Evolutionary conservation across 2,329 filamentous ascomycete species (phyloP).

Genomic region (Nemania sp.): DNA sequence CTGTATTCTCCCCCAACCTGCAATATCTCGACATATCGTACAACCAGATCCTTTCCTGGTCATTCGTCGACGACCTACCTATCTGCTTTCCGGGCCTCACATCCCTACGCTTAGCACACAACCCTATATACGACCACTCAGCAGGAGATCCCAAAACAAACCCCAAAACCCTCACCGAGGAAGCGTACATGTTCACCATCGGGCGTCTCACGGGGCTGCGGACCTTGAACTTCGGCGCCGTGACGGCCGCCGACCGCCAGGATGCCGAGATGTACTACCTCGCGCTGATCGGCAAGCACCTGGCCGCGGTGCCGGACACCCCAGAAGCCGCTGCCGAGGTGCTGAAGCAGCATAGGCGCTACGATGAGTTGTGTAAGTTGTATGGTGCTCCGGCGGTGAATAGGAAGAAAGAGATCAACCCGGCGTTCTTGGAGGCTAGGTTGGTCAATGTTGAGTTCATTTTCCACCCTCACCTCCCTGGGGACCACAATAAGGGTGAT

Average conservation of each 20-base stretch:
- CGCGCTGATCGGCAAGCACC: constrained; percentile 75
- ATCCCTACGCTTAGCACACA: constrained; percentile 79
- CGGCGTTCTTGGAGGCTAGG: constrained; percentile 79
- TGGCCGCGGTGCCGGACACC: constrained; percentile 61
- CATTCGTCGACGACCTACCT: constrained; percentile 71
- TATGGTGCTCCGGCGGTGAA: constrained; percentile 73
- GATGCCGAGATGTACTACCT: constrained; percentile 96
- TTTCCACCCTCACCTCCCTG: constrained; percentile 29
- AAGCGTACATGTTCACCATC: constrained; percentile 86
- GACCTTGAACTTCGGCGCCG: constrained; percentile 72
- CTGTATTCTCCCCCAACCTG: constrained; percentile 57
- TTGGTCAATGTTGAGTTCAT: constrained; percentile 67
- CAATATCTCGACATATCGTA: constrained; percentile 74
- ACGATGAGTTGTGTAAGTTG: constrained; percentile 69
- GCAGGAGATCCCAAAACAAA: constrained; percentile 40
- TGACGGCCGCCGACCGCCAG: constrained; percentile 73
- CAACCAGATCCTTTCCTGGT: constrained; percentile 71
- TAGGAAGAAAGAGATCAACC: constrained; percentile 63
- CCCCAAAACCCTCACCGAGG: constrained; percentile 58
- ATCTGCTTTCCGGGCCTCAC: constrained; percentile 71
- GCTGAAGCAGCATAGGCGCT: constrained; percentile 69
- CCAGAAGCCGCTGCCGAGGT: constrained; percentile 60
- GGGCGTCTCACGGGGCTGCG: constrained; percentile 71
- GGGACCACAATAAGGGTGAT: no score
- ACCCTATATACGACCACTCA: constrained; percentile 73